phyloP scores from a whole-genome alignment of 352 stramenopile species.

The Globisporangium alternatum region DNA sequence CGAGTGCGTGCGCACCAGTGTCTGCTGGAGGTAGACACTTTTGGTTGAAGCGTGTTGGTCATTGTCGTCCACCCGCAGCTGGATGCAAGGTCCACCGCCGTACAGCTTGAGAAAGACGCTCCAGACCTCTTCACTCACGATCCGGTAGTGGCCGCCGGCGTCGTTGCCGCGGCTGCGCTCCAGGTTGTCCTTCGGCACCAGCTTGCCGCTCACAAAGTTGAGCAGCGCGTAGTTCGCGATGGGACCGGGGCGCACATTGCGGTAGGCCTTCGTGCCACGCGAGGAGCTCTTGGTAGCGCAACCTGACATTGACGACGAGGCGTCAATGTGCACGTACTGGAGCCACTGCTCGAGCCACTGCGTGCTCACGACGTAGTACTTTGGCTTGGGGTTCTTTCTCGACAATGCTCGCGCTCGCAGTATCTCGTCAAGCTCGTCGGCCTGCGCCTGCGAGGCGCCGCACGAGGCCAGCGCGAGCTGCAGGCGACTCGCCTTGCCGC shows the following conservation, averaged over 20 bases:
- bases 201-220: conserved; percentile 60
- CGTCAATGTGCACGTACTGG: conserved; percentile 57
- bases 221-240: conserved; percentile 68
- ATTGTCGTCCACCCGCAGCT: conserved; percentile 22
- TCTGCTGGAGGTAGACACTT: not conserved
- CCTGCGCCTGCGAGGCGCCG: conserved; percentile 1
- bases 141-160: conserved; percentile 44
- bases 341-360: conserved; percentile 68
- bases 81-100: conserved; percentile 61
- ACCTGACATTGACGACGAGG: not conserved
- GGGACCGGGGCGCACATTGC: conserved; percentile 38
- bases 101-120: conserved; percentile 55
- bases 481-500: conserved; percentile 1
- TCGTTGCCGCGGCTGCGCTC: conserved; percentile 39
- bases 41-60: not conserved
- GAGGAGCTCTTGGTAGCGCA: conserved; percentile 7
- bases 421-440: conserved; percentile 58
- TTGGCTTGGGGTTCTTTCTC: conserved; percentile 14
- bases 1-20: conserved; percentile 6
- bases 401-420: conserved; percentile 40
- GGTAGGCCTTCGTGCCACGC: conserved; percentile 6
- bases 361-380: conserved; percentile 56
- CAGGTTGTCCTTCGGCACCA: conserved; percentile 42
- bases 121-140: conserved; percentile 73
- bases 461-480: conserved; percentile 3